A percentile compares a stretch with the other conserved stretches of the same genome.
Evolutionary conservation across 2,329 filamentous ascomycete genomes (phyloP).

Genomic region (Neofusicoccum cordaticola): DNA sequence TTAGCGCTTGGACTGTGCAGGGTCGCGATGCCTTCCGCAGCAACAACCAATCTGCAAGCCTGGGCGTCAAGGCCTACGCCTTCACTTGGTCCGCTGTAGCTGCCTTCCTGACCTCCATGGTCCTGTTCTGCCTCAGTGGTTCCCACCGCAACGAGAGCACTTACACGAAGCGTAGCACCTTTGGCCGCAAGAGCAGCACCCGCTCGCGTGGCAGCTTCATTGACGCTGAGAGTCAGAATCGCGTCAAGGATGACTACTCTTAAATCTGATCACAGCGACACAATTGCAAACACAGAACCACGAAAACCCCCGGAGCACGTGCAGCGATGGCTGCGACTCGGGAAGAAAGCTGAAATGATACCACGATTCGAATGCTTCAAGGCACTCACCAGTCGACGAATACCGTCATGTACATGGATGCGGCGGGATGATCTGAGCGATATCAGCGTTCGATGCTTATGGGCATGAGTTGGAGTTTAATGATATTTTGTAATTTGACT

Average conservation of each 20-base stretch:
- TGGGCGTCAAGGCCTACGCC: constrained; percentile 69
- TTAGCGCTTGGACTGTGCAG: constrained; percentile 64
- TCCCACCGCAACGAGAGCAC: constrained; percentile 34
- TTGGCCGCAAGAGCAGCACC: constrained; percentile 51
- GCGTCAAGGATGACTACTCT: constrained; percentile 70
- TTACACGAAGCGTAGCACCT: constrained; percentile 39
- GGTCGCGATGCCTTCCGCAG: constrained; percentile 64
- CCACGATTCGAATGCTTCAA: neutral
- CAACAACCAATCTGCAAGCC: constrained; percentile 54
- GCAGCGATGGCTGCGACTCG: neutral
- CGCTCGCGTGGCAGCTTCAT: constrained; percentile 52
- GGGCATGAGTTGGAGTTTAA: neutral
- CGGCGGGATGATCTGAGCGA: neutral
- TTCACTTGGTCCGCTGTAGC: constrained; percentile 74
- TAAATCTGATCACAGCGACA: constrained; percentile 32
- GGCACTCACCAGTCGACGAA: neutral
- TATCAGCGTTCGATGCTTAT: neutral
- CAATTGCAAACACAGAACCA: neutral
- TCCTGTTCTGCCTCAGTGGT: constrained; percentile 66
- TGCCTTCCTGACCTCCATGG: constrained; percentile 61
- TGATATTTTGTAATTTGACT: neutral
- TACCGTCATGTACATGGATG: neutral
- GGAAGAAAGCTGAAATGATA: neutral
- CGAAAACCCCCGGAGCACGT: neutral
- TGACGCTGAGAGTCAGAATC: constrained; percentile 55